Percentiles rank a stretch among this genome's conserved stretches.
phyloP scores from a whole-genome alignment of 257 asterid genomes.

The Petunia secreta region DNA sequence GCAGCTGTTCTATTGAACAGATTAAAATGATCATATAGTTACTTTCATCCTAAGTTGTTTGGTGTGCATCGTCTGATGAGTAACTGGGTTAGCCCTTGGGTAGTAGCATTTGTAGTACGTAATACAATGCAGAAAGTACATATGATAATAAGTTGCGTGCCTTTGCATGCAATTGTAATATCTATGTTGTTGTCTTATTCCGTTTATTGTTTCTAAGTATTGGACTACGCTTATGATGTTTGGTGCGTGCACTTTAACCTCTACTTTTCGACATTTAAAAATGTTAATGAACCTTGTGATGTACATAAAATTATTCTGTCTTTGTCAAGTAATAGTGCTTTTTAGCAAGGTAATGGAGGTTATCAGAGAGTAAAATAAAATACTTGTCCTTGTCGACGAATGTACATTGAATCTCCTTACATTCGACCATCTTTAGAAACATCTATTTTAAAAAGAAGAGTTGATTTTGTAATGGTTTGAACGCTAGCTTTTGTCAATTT shows the following conservation, averaged over 20 bases:
- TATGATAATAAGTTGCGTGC: conserved; percentile 14
- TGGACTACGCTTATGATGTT: conserved; percentile 1
- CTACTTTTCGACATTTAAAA: background rate
- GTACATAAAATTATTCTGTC: background rate
- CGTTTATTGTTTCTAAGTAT: conserved; percentile 12
- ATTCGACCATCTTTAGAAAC: background rate
- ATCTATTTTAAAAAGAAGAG: background rate
- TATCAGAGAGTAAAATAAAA: background rate
- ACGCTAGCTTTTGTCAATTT: background rate
- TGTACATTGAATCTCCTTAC: conserved; percentile 14
- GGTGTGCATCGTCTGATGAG: background rate
- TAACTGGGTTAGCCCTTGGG: background rate
- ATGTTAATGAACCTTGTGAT: background rate
- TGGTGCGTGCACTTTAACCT: conserved; percentile 25
- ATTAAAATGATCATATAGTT: background rate
- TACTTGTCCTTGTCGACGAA: background rate
- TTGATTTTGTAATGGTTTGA: conserved; percentile 14
- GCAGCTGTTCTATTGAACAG: conserved; percentile 39
- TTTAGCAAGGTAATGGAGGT: background rate
- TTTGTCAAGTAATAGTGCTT: background rate
- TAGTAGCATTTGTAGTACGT: background rate
- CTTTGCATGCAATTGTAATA: conserved; percentile 24
- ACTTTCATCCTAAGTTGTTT: conserved; percentile 16
- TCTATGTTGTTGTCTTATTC: background rate
- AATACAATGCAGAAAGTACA: background rate